Base-by-base conservation (phyloP, 164 flowering plant genomes). In the Litsea cubeba region DNA sequence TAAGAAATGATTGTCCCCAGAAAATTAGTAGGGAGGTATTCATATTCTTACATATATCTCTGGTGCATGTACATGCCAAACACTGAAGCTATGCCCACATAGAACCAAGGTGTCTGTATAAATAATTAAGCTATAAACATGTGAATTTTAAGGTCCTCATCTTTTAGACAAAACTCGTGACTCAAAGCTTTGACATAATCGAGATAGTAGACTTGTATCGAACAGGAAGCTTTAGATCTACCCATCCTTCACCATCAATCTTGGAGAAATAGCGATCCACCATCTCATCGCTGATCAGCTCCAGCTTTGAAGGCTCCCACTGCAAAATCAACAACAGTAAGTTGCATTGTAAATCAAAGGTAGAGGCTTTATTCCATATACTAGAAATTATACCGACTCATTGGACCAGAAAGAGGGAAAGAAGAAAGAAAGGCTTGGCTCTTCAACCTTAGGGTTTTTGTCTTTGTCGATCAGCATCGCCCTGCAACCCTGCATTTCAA, bases 221-320 rank as follows among this genome's bases (percentile, higher is more conserved):
- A 28, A 77, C 40, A 50, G 96, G 93, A 25, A 95, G 84, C 74
- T 90, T 78, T 54, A 93, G 71, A 72, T 95, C 98, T 82, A 84
- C 87, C 96, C 93, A 89, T 1, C 79, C 93, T 71, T 80, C 83
- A 26, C 88, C 93, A 50, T 88, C 83, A 46, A 93, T 74, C 82
- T 82, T 91, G 7, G 86, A 71, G 82, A 95, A 93, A 74, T 89
- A 93, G 5, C 51, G 76, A 2, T 92, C 90, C 62, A 93, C 94
- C 91, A 89, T 88, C 2, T 72, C 73, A 0, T 89, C 87, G 65
- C 79, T 88, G 51, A 95, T 67, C 64, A 79, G 82, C 85, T 90
- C 95, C 79, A 91, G 70, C 60, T 79, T 87, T n/a, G 95, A 85
- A 24, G 98, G 99, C 67, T 88, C 78, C 99, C 99, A 95, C 99